phyloP scores from a whole-genome alignment of 1,139 yeast species.

The Blastobotrys serpentis region DNA sequence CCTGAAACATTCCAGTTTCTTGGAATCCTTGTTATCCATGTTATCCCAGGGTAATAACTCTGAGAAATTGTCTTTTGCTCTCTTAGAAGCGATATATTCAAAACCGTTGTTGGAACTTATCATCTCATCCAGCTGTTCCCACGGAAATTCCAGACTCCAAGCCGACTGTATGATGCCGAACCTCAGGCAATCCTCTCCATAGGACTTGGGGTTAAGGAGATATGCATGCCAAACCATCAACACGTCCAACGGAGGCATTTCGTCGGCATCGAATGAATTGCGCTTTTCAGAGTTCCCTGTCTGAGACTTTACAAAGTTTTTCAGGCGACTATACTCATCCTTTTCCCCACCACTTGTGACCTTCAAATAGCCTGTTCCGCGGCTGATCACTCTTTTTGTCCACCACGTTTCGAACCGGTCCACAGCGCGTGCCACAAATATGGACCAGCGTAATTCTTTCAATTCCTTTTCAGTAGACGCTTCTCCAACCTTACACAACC shows the following conservation, averaged over 20 bases:
- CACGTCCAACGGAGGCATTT: constrained; percentile 42
- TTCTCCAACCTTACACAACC: constrained; percentile 4
- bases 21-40: constrained; percentile 13
- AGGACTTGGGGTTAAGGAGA: constrained; percentile 37
- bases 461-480: not conserved
- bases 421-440: constrained; percentile 3
- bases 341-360: not conserved
- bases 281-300: no score
- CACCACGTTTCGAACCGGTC: constrained; percentile 8
- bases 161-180: constrained; percentile 31
- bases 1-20: constrained; percentile 9
- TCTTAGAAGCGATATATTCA: constrained; percentile 29
- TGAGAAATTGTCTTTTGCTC: constrained; percentile 19
- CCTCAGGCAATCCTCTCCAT: constrained; percentile 38
- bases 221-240: constrained; percentile 46
- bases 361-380: not conserved
- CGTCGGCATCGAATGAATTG: no score
- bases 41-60: constrained; percentile 16
- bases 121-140: constrained; percentile 29
- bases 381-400: not conserved
- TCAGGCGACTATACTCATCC: no score
- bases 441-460: constrained; percentile 7
- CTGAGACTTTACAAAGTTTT: no score
- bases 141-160: constrained; percentile 37
- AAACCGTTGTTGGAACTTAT: constrained; percentile 34